phyloP scores from a whole-genome alignment of 352 stramenopile genomes.

The Phytophthora lateralis region DNA sequence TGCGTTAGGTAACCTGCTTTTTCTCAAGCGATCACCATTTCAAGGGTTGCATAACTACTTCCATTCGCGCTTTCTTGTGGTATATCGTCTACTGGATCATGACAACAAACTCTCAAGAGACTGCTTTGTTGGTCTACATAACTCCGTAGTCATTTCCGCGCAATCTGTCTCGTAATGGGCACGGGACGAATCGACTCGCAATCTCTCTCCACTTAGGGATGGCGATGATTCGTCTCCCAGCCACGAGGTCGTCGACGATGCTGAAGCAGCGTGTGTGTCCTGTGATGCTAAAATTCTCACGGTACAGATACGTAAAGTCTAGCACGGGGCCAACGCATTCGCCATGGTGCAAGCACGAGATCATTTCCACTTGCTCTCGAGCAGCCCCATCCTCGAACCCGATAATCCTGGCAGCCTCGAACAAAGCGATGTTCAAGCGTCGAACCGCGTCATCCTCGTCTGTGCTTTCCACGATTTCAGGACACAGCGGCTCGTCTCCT shows the following conservation, averaged over 20 bases:
- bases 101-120: too few relatives aligned
- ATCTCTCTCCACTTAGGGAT: conserved; percentile 52
- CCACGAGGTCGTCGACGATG: conserved; percentile 40
- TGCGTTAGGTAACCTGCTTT: too few relatives aligned
- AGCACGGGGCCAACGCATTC: conserved; percentile 48
- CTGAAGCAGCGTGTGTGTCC: conserved; percentile 56
- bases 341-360: conserved; percentile 46
- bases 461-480: conserved; percentile 20
- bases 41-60: too few relatives aligned
- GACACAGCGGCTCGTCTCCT: conserved; percentile 2
- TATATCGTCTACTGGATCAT: too few relatives aligned
- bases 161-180: conserved; percentile 15
- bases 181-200: conserved; percentile 42
- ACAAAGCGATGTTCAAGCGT: conserved; percentile 46
- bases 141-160: background rate
- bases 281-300: conserved; percentile 46
- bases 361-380: conserved; percentile 55
- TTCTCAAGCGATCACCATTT: too few relatives aligned
- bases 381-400: conserved; percentile 46
- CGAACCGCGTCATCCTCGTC: conserved; percentile 32
- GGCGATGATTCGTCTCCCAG: conserved; percentile 42
- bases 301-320: conserved; percentile 51
- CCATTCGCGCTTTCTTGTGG: too few relatives aligned
- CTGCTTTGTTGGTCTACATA: background rate
- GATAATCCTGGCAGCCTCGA: conserved; percentile 41